Evolutionary conservation across 805 yeast genomes (phyloP).

Genomic region (Yarrowia hollandica): DNA sequence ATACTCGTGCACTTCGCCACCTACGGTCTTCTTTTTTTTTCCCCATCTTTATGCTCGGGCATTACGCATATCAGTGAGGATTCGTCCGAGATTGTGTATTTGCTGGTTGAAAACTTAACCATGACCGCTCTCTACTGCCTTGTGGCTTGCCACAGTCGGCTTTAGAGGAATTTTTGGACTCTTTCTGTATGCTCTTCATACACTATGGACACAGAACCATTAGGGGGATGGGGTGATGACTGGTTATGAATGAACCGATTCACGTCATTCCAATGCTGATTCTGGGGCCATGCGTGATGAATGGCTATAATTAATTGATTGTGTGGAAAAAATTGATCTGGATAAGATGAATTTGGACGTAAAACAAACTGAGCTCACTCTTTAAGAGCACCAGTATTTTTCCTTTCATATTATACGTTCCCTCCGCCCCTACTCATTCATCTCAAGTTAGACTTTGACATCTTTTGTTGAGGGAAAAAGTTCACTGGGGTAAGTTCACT

Average conservation of each 20-base stretch:
- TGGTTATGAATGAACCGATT: too few relatives aligned
- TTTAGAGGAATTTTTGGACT: constrained; percentile 44
- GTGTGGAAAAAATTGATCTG: too few relatives aligned
- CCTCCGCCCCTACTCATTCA: too few relatives aligned
- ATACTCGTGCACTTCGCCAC: not conserved
- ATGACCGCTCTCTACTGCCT: constrained; percentile 63
- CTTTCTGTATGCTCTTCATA: not conserved
- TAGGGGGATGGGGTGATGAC: not conserved
- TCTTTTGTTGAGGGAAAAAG: too few relatives aligned
- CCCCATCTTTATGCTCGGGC: constrained; percentile 99
- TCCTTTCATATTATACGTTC: too few relatives aligned
- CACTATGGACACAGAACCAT: constrained; percentile 9
- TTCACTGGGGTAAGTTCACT: too few relatives aligned
- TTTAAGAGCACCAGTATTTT: too few relatives aligned
- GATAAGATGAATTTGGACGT: too few relatives aligned
- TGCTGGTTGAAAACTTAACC: constrained; percentile 99
- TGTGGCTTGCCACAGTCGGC: constrained; percentile 27
- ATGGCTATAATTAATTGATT: too few relatives aligned
- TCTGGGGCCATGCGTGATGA: not conserved
- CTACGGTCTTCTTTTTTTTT: constrained; percentile 19
- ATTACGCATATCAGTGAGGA: constrained; percentile 99
- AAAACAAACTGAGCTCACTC: too few relatives aligned
- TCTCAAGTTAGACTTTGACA: too few relatives aligned
- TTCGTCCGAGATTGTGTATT: constrained; percentile 99
- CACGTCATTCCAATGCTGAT: constrained; percentile 3